A percentile compares a stretch with the other conserved stretches of the same genome.
These are phyloP conservation scores for Pichia paraexigua DNA, from an alignment of 805 yeast species.

Conservation along the genomic window DNA sequence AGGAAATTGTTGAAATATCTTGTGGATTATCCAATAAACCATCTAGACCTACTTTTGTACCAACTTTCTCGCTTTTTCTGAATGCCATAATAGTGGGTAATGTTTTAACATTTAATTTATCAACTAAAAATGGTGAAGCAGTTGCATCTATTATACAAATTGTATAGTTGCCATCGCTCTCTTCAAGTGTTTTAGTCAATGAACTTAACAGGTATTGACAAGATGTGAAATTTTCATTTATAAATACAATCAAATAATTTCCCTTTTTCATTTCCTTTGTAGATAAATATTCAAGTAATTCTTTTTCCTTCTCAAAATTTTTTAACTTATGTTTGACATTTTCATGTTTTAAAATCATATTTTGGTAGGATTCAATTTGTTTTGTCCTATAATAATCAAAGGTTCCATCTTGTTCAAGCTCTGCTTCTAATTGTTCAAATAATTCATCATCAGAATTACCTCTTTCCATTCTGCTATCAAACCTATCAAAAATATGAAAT, in stretches of 20 bases:
- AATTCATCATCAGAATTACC: conserved; percentile 27
- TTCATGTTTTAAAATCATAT: conserved; percentile 36
- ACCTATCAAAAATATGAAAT: not conserved
- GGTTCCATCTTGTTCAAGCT: conserved; percentile 23
- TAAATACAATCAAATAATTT: conserved; percentile 48
- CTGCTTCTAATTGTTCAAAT: conserved; percentile 41
- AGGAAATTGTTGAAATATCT: not conserved
- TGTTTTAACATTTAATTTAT: conserved; percentile 53
- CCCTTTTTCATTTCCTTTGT: not conserved
- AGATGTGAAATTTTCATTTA: conserved; percentile 49
- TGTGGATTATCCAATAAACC: conserved; percentile 31
- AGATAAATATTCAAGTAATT: not conserved
- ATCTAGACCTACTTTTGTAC: conserved; percentile 63
- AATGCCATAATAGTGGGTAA: conserved; percentile 66
- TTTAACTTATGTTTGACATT: conserved; percentile 21
- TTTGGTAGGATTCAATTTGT: not conserved
- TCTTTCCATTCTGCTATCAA: not conserved
- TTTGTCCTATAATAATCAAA: conserved; percentile 5
- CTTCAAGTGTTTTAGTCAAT: conserved; percentile 14
- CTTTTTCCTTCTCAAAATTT: not conserved
- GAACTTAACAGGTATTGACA: conserved; percentile 53
- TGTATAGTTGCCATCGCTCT: not conserved
- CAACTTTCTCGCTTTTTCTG: conserved; percentile 48
- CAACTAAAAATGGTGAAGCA: conserved; percentile 64
- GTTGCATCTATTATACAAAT: conserved; percentile 32